Evolutionary conservation across 768 basidiomycete species (phyloP), one percentile per base, ranked within the genome.

Genomic region (Lepiota venenata): DNA sequence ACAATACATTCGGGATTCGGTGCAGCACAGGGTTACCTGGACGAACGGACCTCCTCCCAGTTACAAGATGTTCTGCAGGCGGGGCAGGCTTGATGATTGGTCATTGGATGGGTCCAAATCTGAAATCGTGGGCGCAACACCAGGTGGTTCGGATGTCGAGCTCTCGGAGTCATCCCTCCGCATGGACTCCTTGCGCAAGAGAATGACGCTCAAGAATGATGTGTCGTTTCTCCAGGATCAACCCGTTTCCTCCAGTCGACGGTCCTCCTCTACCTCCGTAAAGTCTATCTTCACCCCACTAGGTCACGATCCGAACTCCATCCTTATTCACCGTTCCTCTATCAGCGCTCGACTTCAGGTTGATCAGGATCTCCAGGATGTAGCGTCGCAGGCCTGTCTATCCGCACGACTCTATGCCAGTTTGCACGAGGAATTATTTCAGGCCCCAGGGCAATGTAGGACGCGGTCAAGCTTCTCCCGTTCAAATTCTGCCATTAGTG

Each of bases 311-410:
- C 71, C 78, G 14, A 78, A 81, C 36, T 78, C 81, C 3, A 79
- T 88, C 38, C 75, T 87, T 59, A 80, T 89, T 50, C 80, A 83
- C 35, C 85, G 91, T 14, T 79, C 83, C 14, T 84, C 88, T 15
- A 72, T 81, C 9, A 71, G 80, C 39, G 82, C 84, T 32, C 84
- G 91, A 44, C 74, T 78, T 25, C 80, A 82, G 38, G 84, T 92
- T 47, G 93, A 96, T 61, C 81, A 86, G 41, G 84, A 84, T 10
- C 72, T 98, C 15, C 77, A 80, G 43, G 94, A 96, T 63, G 83
- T 97, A 54, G 83, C 88, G 60, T 93, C 92, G 10, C 83, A 87
- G 56, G 74, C 76, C 20, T 88, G 88, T 58, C 69, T 86, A 22
- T 76, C 80, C 2, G 88, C 86, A 14, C 81, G 94, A 40, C 79